Base-by-base conservation (phyloP, 75 land plant genomes). In the Cupressus sempervirens region DNA sequence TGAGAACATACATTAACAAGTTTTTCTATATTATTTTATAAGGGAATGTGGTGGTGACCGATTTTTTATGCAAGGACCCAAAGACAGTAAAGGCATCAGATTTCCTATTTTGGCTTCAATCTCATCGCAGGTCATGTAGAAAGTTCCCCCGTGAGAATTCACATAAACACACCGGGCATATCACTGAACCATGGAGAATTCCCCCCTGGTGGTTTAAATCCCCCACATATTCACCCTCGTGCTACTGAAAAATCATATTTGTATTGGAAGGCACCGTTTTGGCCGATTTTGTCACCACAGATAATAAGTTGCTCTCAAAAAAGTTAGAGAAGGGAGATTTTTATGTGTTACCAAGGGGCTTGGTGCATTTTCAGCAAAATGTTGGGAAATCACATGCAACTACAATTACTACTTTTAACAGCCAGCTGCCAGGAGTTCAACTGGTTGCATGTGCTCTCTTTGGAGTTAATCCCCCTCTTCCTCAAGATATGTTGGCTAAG, bases 181-280 rank as follows among this genome's bases (percentile, higher is more conserved):
- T 88, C 96, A 23, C 81, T 93, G 87, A 86, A 86, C 76, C 86
- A 92, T 1, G 83, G 87, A 15, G 91, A 93, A 86, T 86, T 87
- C 70, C 92, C 86, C 15, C 88, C 89, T 7, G 92, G 93, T 0
- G 96, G 93, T 29, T 3, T 90, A 8, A 88, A 87, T 86, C 90
- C 90, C 7, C 92, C 90, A 0, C 96, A 94, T 86, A 84, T 86
- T 32, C 96, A 94, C 73, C 96, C 95, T 45, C 88, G 94, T 3
- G 90, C 91, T 6, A 79, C 91, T 62, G 96, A 95, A n/a, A n/a
- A 87, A 65, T 89, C 1, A 83, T 90, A 1, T 56, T 86, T 14
- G 89, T 95, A 35, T 35, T 85, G 35, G 41, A 85, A 45, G 96
- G 96, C 30, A 82, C 85, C 53, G 36, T 95, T 14, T 81, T 87